These are phyloP conservation scores for Irpex lacteus DNA, from an alignment of 1,284 basidiomycete species.

Conservation along the genomic window DNA sequence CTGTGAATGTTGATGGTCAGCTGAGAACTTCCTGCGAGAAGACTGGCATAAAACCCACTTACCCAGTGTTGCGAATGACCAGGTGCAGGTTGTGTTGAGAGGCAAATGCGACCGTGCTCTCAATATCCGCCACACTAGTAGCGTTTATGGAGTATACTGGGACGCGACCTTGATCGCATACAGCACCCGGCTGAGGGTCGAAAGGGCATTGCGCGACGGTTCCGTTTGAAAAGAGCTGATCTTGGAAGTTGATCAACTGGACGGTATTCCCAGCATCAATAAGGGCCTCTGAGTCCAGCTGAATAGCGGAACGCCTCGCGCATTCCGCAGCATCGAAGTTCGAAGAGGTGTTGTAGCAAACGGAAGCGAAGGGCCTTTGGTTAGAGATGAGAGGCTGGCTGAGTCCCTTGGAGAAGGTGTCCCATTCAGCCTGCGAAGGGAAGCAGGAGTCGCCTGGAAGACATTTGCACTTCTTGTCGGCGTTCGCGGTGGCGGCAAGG, in stretches of 20 bases:
- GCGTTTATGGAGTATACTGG: neutral
- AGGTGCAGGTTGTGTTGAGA: neutral
- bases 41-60: neutral
- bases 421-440: neutral
- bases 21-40: neutral
- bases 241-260: neutral
- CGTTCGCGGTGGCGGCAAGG: neutral
- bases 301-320: neutral
- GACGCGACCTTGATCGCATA: neutral
- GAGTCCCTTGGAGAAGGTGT: neutral
- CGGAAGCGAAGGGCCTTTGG: neutral
- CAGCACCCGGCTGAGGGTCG: neutral
- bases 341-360: neutral
- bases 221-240: neutral
- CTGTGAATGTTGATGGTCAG: neutral
- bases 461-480: neutral
- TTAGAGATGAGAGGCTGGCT: neutral
- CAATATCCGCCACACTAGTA: neutral
- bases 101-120: neutral
- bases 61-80: neutral
- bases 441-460: neutral
- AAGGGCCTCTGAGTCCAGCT: neutral
- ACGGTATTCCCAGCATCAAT: neutral
- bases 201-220: neutral
- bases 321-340: neutral